Conservation (phyloP, 1,284 basidiomycete genomes). For the Fistulina hepatica region DNA sequence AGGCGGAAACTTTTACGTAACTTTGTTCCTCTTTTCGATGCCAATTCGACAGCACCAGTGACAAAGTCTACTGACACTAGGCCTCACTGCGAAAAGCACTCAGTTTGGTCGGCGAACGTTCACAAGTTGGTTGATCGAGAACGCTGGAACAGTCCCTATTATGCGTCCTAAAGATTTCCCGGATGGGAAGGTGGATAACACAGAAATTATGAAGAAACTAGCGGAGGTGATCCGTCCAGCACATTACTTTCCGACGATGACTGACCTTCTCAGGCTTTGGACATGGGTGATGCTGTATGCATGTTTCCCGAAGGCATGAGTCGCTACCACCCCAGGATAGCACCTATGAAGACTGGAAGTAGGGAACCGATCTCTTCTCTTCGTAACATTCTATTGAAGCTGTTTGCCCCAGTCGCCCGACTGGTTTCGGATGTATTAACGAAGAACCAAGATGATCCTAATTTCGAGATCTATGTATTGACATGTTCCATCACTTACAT, state of each 20-base stretch:
- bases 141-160: conserved; percentile 74
- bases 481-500: conserved; percentile 80
- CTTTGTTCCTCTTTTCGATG: too few relatives aligned
- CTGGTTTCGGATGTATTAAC: conserved; percentile 69
- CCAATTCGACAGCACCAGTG: too few relatives aligned
- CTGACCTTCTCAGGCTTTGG: conserved; percentile 44
- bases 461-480: conserved; percentile 62
- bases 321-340: conserved; percentile 71
- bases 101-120: conserved; percentile 75
- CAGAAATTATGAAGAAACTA: conserved; percentile 53
- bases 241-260: conserved; percentile 4
- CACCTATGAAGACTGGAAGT: conserved; percentile 80
- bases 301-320: conserved; percentile 79
- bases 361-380: conserved; percentile 13
- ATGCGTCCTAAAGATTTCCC: conserved; percentile 61
- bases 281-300: conserved; percentile 69
- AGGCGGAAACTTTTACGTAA: not conserved
- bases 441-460: conserved; percentile 52
- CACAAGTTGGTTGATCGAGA: conserved; percentile 82
- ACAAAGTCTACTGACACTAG: too few relatives aligned
- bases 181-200: conserved; percentile 51
- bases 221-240: conserved; percentile 38
- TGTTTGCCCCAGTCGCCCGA: conserved; percentile 58
- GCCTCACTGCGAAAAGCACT: conserved; percentile 77
- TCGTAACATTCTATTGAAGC: conserved; percentile 5